Percentiles rank a stretch among this genome's conserved stretches.
These are phyloP conservation scores for Helianthus tuberosus DNA, from an alignment of 129 eudicot species.

Conservation along the genomic window DNA sequence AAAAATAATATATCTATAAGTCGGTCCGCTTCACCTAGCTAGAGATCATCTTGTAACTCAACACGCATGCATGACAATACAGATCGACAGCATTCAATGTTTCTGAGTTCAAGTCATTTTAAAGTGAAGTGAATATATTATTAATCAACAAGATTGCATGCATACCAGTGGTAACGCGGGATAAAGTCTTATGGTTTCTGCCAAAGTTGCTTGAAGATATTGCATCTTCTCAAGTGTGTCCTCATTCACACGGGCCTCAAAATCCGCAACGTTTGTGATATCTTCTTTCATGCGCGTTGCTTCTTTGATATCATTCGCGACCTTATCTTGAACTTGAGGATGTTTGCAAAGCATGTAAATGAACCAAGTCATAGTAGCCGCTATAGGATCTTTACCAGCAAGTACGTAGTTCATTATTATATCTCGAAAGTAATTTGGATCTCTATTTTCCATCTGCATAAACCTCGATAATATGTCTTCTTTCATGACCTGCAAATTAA, in stretches of 20 bases:
- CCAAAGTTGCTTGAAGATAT: conserved; percentile 63
- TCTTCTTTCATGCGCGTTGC: conserved; percentile 30
- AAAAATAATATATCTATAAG: too few relatives aligned
- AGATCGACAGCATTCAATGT: too few relatives aligned
- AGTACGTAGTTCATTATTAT: conserved; percentile 56
- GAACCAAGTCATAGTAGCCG: conserved; percentile 65
- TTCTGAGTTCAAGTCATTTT: too few relatives aligned
- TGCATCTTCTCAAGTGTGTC: conserved; percentile 66
- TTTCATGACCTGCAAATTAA: conserved; percentile 35
- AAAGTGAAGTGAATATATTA: too few relatives aligned
- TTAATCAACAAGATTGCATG: neutral
- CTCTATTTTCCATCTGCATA: conserved; percentile 32
- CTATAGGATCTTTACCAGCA: conserved; percentile 75
- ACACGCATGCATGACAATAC: too few relatives aligned
- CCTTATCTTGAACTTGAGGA: conserved; percentile 56
- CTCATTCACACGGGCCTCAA: conserved; percentile 47
- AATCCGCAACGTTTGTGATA: conserved; percentile 26
- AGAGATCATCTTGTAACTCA: too few relatives aligned
- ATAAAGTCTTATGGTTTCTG: conserved; percentile 73
- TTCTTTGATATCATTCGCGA: conserved; percentile 49
- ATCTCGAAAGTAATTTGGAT: conserved; percentile 58
- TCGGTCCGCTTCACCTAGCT: too few relatives aligned
- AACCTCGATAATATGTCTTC: conserved; percentile 67
- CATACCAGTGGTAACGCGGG: conserved; percentile 78
- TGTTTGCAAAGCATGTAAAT: conserved; percentile 65